These are phyloP conservation scores for Rhizopogon vesiculosus DNA, from an alignment of 768 basidiomycete genomes.

Conservation along the genomic window DNA sequence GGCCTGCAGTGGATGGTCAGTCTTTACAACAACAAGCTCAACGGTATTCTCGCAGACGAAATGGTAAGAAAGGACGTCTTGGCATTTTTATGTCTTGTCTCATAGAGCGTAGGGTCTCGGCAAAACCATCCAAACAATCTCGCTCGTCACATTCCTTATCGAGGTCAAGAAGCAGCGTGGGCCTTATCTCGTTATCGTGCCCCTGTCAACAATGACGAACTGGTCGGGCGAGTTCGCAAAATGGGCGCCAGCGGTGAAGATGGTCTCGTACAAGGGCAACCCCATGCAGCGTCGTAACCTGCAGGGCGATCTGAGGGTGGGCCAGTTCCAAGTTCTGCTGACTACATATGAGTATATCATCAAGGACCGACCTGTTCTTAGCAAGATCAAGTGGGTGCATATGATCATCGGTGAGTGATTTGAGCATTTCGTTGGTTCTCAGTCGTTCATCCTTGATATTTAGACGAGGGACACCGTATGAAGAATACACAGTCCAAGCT, in stretches of 20 bases:
- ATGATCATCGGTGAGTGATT: slow-evolving; percentile 82
- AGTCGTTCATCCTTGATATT: slow-evolving; percentile 1
- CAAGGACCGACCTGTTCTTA: slow-evolving; percentile 87
- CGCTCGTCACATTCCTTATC: slow-evolving; percentile 91
- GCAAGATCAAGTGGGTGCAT: slow-evolving; percentile 93
- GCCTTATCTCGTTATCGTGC: slow-evolving; percentile 93
- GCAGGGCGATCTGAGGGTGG: slow-evolving; percentile 70
- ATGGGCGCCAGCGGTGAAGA: slow-evolving; percentile 84
- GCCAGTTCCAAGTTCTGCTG: slow-evolving; percentile 86
- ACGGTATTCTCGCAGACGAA: slow-evolving; percentile 93
- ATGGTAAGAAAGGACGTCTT: slow-evolving; percentile 52
- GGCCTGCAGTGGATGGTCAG: slow-evolving; percentile 99
- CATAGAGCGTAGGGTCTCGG: slow-evolving; percentile 69
- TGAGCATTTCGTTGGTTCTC: neutral
- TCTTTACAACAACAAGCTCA: slow-evolving; percentile 92
- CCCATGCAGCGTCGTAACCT: slow-evolving; percentile 75
- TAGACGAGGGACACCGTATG: slow-evolving; percentile 97
- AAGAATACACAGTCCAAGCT: slow-evolving; percentile 94
- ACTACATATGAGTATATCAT: slow-evolving; percentile 98
- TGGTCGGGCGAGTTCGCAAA: slow-evolving; percentile 97
- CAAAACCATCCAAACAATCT: slow-evolving; percentile 94
- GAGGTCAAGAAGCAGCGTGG: slow-evolving; percentile 88
- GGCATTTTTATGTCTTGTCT: slow-evolving; percentile 6
- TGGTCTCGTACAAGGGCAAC: slow-evolving; percentile 88
- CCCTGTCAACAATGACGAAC: slow-evolving; percentile 94